phyloP scores from a whole-genome alignment of 768 basidiomycete genomes.

The Mycena alexandri region DNA sequence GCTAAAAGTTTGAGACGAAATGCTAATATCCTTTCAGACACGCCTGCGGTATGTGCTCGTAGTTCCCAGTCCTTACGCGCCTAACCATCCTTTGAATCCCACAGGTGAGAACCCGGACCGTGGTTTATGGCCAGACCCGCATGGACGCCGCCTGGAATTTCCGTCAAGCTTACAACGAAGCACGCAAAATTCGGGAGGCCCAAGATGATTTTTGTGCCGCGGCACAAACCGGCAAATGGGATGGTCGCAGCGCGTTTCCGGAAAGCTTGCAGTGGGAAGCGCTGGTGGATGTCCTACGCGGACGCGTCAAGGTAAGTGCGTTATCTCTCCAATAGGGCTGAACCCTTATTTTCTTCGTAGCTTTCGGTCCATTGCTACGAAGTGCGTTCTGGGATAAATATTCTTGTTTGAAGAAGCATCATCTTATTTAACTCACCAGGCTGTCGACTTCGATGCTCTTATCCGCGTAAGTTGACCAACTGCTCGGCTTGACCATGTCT shows the following conservation, averaged over 20 bases:
- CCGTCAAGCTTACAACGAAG: slow-evolving; percentile 78
- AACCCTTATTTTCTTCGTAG: slow-evolving; percentile 31
- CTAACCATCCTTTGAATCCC: background rate
- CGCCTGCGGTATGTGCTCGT: slow-evolving; percentile 58
- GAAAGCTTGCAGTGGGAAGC: slow-evolving; percentile 79
- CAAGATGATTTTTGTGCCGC: slow-evolving; percentile 77
- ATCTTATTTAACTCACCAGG: slow-evolving; percentile 48
- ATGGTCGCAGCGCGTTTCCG: slow-evolving; percentile 65
- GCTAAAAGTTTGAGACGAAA: background rate
- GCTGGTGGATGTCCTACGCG: slow-evolving; percentile 77
- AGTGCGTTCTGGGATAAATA: slow-evolving; percentile 39
- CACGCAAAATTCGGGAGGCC: slow-evolving; percentile 68
- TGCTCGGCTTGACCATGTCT: background rate
- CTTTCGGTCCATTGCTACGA: slow-evolving; percentile 61
- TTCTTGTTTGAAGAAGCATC: background rate
- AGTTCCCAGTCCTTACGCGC: background rate
- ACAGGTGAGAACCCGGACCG: slow-evolving; percentile 67
- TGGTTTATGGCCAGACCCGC: slow-evolving; percentile 58
- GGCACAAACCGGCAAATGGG: slow-evolving; percentile 59
- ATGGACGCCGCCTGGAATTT: slow-evolving; percentile 80
- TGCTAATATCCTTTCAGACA: slow-evolving; percentile 56
- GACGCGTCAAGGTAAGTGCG: slow-evolving; percentile 74
- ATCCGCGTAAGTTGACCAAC: slow-evolving; percentile 62
- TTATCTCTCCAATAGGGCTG: no score
- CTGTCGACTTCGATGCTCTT: slow-evolving; percentile 76